Conservation (phyloP, 2,329 filamentous ascomycete genomes). For the Hypoxylon sp. region DNA sequence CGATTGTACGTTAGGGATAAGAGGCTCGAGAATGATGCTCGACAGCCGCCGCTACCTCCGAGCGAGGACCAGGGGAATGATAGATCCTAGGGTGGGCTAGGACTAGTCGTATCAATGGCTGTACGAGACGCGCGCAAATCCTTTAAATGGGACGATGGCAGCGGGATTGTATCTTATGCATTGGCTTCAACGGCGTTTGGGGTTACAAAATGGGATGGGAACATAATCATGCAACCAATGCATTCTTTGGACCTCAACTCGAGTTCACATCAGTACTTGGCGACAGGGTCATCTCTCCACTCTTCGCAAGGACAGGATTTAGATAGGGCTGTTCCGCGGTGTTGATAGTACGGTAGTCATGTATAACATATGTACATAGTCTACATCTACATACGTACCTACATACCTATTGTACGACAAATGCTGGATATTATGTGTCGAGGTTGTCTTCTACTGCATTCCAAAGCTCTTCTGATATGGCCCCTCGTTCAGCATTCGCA, state of each 20-base stretch:
- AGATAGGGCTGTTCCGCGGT: conserved; percentile 10
- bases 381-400: conserved; percentile 41
- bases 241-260: conserved; percentile 10
- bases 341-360: conserved; percentile 19
- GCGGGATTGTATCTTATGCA: conserved; percentile 8
- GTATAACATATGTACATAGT: conserved; percentile 20
- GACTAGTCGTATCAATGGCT: not conserved
- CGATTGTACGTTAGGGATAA: conserved; percentile 84
- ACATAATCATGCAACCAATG: not conserved
- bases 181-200: conserved; percentile 24
- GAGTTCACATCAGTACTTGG: not conserved
- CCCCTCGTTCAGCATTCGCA: conserved; percentile 73
- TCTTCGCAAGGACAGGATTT: conserved; percentile 8
- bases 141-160: not conserved
- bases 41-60: conserved; percentile 49
- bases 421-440: conserved; percentile 55
- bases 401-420: conserved; percentile 55
- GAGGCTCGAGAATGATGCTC: conserved; percentile 59
- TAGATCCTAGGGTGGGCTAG: conserved; percentile 43
- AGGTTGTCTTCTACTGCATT: conserved; percentile 66
- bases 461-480: conserved; percentile 68
- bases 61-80: conserved; percentile 19
- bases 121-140: not conserved
- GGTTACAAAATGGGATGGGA: conserved; percentile 7
- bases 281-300: conserved; percentile 23